Conservation (phyloP, 306 rosid genomes). For the Lathyrus oleraceus region DNA sequence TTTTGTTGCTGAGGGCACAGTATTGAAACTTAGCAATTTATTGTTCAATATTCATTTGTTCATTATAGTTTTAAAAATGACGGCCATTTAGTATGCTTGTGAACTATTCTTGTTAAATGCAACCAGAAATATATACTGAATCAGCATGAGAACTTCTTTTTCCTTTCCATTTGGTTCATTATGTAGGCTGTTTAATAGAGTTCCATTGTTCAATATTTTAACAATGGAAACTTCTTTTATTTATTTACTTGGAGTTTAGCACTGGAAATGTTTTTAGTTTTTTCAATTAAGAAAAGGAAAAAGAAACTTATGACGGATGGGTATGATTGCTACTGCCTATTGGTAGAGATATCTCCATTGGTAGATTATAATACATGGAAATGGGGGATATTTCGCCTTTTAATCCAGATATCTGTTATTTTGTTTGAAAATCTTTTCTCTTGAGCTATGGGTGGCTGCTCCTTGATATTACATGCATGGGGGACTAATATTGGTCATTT, state of each 20-base stretch:
- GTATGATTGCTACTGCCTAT: not conserved
- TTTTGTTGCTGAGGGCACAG: constrained; percentile 10
- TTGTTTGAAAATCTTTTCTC: constrained; percentile 1
- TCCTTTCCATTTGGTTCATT: constrained; percentile 12
- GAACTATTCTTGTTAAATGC: constrained; percentile 18
- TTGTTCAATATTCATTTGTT: constrained; percentile 9
- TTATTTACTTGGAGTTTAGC: constrained; percentile 18
- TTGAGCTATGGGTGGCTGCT: constrained; percentile 19
- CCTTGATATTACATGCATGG: constrained; percentile 5
- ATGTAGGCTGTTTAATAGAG: constrained; percentile 16
- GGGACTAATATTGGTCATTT: constrained; percentile 37
- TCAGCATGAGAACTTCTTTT: constrained; percentile 19
- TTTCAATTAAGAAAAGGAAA: not conserved
- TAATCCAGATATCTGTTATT: constrained; percentile 22
- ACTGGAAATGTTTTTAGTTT: not conserved
- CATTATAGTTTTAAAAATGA: not conserved
- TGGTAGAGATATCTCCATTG: constrained; percentile 9
- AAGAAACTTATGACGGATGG: constrained; percentile 1
- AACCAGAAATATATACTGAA: constrained; percentile 1
- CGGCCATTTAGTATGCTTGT: not conserved
- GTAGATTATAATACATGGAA: constrained; percentile 16
- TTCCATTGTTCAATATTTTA: constrained; percentile 7
- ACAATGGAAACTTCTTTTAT: not conserved
- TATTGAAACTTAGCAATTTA: not conserved
- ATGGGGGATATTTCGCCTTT: constrained; percentile 16